Evolutionary conservation across 2,329 filamentous ascomycete species (phyloP).

Genomic region (Phialemoniopsis sp.): DNA sequence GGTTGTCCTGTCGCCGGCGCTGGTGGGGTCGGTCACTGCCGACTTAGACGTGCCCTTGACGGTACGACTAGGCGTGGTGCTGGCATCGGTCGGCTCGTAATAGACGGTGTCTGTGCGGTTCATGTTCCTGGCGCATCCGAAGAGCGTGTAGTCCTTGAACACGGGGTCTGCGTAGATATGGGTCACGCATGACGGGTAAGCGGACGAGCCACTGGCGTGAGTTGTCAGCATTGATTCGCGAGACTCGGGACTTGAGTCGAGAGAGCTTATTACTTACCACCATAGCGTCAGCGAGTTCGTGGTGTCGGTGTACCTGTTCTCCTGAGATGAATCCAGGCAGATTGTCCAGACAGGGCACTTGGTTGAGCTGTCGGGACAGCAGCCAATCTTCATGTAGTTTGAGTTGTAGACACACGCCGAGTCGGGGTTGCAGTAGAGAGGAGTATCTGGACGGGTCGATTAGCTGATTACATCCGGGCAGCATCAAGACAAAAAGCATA

Average conservation of each 20-base stretch:
- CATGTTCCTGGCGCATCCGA: conserved; percentile 19
- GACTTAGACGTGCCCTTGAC: not conserved
- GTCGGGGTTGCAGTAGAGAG: conserved; percentile 20
- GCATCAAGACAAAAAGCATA: conserved; percentile 4
- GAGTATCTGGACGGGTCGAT: conserved; percentile 3
- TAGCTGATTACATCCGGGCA: not conserved
- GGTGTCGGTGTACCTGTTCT: conserved; percentile 10
- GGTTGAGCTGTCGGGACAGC: conserved; percentile 19
- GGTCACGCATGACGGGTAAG: conserved; percentile 21
- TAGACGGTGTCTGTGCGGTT: conserved; percentile 13
- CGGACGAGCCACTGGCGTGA: conserved; percentile 11
- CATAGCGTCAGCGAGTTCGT: conserved; percentile 19
- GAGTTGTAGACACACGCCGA: conserved; percentile 22
- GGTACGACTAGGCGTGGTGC: too few relatives aligned
- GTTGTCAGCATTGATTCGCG: not conserved
- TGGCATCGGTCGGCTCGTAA: conserved; percentile 11
- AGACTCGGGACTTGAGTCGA: not conserved
- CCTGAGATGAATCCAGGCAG: conserved; percentile 19
- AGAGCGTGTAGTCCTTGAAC: conserved; percentile 20
- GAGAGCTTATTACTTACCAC: conserved; percentile 18
- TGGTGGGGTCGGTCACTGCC: not conserved
- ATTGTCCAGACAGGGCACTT: conserved; percentile 17
- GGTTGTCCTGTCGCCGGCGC: not conserved
- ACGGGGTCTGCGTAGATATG: conserved; percentile 18
- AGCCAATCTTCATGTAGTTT: conserved; percentile 19